Evolutionary conservation across 2,329 filamentous ascomycete species (phyloP), one percentile per base, ranked within the genome.

Genomic region (Fusarium newnesense): DNA sequence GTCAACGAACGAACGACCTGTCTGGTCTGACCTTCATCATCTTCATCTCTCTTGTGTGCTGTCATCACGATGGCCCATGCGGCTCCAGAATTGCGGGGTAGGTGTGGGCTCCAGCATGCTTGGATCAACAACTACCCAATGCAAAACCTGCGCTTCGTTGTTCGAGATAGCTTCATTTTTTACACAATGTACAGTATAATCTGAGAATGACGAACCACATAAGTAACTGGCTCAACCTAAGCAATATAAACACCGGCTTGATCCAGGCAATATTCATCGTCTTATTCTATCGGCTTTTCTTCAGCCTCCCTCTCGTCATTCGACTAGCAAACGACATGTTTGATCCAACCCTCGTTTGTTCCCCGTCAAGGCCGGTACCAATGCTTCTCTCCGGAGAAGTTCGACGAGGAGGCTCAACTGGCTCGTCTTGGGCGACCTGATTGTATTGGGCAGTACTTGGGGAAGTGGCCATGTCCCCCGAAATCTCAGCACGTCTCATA

Each of bases 81-180:
- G 44, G 71, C 67, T 61, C 71, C 71, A 73, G 60, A 74, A 73
- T 74, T 73, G 71, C 71, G 71, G 71, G 71, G 71, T 73, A 73
- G 71, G 52, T 50, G 47, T 73, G 56, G 70, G 42, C 62, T 50
- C 67, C 43, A 50, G n/a, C 11, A 19, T 60, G 58, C 19, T 19
- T 52, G 43, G 60, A 73, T 73, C 64, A 54, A 57, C 54, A 57
- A 47, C 58, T 54, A 68, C 26, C 30, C 37, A 26, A 34, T 44
- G 42, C 42, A 32, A 59, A 67, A 37, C 54, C 30, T 13, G 46
- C 21, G 43, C 9, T 39, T n/a, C 36, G 19, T 39, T 69, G 59
- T 68, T 70, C 58, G 37, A 72, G 59, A 74, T 74, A 72, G 67
- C 70, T 60, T 74, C 67, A 68, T 60, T 68, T 36, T 61, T 52